Base-by-base conservation (phyloP, 495 filamentous ascomycete genomes). In the Trichoderma erinaceum region DNA sequence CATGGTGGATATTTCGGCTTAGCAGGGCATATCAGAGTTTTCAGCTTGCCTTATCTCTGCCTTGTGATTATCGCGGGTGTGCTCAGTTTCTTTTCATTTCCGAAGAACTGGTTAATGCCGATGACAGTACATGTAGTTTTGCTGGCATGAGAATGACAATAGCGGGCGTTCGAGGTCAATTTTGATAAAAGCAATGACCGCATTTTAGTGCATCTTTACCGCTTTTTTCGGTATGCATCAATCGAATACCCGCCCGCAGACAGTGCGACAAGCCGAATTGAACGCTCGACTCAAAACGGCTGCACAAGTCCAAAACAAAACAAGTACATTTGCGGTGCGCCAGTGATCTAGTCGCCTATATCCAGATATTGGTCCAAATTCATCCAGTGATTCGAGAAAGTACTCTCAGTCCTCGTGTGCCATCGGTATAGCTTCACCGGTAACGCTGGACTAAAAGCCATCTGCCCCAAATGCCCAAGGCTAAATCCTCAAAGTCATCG, bases 401-500 rank as follows among this genome's bases (percentile, higher is more conserved):
- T n/a, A 35, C 6, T 38, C 35, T 38, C 35, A 38, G 29, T 29
- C 29, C 29, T n/a, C 29, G 29, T 7, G 7, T 38, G 35, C 35
- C 35, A 2, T 38, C 35, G 7, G 35, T 38, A 10, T 38, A 38
- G 35, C 35, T 38, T 38, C 35, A 38, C 35, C 35, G 8, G 35
- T 38, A 38, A 38, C 29, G 1, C 13, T 61, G 12, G 29, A 13
- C 10, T 27, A 1, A 61, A 2, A 18, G 11, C 29, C 23, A 4
- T 18, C 23, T 61, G 13, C 3, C 21, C 48, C 18, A 56, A 61
- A 66, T 66, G 65, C 43, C 65, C 4, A 66, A 66, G 32, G 10
- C 48, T 27, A 63, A 61, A 27, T 27, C 43, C 1, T 27, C 18
- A 25, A 56, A 41, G 70, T 69, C 71, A 68, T 48, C 64, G 72